Conservation (phyloP, 768 basidiomycete species). For the Pleurotus platypus region DNA sequence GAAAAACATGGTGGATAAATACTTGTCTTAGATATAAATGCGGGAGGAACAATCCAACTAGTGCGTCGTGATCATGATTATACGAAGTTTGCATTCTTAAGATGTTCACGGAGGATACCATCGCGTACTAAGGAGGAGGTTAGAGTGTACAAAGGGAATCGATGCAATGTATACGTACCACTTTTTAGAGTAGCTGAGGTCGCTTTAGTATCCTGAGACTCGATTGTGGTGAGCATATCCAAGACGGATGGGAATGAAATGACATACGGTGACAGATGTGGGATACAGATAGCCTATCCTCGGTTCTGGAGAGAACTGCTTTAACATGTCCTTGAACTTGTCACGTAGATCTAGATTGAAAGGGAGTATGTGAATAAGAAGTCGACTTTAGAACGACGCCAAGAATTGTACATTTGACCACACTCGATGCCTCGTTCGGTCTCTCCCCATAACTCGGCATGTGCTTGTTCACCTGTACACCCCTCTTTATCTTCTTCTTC, state of each 20-base stretch:
- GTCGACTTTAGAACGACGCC: no score
- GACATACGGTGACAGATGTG: constrained; percentile 64
- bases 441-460: constrained; percentile 67
- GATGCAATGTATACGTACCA: constrained; percentile 28
- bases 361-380: neutral
- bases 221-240: constrained; percentile 1
- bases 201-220: constrained; percentile 53
- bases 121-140: constrained; percentile 45
- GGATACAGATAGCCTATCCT: constrained; percentile 62
- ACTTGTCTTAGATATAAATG: no score
- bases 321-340: constrained; percentile 67
- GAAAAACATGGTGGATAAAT: no score
- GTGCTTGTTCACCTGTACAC: constrained; percentile 51
- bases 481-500: constrained; percentile 58
- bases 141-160: neutral
- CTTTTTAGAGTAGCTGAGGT: constrained; percentile 59
- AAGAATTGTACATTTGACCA: constrained; percentile 58
- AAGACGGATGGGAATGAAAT: neutral
- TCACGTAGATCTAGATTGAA: constrained; percentile 52
- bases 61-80: neutral
- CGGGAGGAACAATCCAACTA: neutral
- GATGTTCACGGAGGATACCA: constrained; percentile 56
- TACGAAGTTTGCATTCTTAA: constrained; percentile 18
- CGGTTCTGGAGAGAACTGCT: constrained; percentile 49
- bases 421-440: constrained; percentile 60